Conservation (phyloP, 2,329 filamentous ascomycete genomes). For the Colletotrichum sublineola region DNA sequence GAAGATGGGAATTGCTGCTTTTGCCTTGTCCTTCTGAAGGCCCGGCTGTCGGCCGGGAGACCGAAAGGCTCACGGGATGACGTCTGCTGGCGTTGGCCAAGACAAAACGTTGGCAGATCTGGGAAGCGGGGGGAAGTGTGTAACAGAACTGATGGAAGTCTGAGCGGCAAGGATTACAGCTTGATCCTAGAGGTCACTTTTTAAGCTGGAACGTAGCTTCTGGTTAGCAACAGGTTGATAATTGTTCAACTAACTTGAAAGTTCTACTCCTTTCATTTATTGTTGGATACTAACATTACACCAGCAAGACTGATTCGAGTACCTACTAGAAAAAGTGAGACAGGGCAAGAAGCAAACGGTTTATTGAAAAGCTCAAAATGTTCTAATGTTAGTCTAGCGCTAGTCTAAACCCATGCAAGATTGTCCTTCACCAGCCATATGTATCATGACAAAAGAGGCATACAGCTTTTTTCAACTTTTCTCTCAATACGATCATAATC, state of each 20-base stretch:
- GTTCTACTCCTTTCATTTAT: neutral
- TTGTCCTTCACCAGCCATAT: neutral
- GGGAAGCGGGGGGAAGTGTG: neutral
- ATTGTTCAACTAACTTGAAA: neutral
- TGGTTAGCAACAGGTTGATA: neutral
- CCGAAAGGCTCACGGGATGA: neutral
- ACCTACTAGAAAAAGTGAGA: neutral
- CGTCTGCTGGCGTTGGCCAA: neutral
- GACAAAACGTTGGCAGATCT: neutral
- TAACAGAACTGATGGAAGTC: neutral
- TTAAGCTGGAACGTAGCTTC: neutral
- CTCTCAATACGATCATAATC: conserved; percentile 11
- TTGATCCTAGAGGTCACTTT: neutral
- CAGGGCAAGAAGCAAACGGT: too few species aligned
- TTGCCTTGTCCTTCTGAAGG: neutral
- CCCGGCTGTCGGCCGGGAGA: conserved; percentile 6
- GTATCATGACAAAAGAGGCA: neutral
- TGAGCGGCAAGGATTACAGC: neutral
- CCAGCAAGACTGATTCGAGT: neutral
- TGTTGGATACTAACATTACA: neutral
- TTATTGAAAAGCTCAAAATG: too few species aligned
- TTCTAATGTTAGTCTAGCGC: neutral
- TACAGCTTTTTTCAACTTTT: neutral
- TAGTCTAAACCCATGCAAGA: neutral
- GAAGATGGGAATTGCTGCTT: conserved; percentile 21